Conservation (phyloP, 345 rosid genomes). For the Arabidopsis arenosa region DNA sequence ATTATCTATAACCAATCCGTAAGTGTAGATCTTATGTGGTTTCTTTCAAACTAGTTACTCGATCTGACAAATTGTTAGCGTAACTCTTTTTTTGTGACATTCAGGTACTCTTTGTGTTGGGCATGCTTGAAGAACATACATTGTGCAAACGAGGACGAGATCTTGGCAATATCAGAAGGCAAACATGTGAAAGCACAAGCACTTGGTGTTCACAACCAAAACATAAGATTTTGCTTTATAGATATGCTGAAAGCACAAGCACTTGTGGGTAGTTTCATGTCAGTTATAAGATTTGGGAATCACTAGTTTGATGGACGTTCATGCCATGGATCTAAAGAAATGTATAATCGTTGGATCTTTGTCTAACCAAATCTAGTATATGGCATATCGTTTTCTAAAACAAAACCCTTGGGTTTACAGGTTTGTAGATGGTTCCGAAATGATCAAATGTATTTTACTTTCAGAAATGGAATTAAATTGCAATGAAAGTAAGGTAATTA, state of each 20-base stretch:
- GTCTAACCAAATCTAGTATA: too few species aligned
- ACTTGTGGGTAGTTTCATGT: conserved; percentile 9
- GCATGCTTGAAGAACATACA: conserved; percentile 17
- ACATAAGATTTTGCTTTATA: conserved; percentile 6
- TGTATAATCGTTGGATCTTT: neutral
- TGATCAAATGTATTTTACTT: too few species aligned
- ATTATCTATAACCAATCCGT: conserved; percentile 23
- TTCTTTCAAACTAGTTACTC: conserved; percentile 19
- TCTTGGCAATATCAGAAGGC: conserved; percentile 9
- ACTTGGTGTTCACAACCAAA: conserved; percentile 1
- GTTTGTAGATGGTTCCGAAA: too few species aligned
- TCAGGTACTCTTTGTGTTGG: conserved; percentile 26
- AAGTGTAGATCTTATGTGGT: conserved; percentile 10
- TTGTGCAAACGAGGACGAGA: conserved; percentile 18
- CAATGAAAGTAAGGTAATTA: too few species aligned
- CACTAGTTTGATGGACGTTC: conserved; percentile 3
- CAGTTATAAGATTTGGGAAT: conserved; percentile 5
- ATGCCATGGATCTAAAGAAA: neutral
- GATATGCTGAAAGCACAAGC: neutral
- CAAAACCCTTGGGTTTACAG: too few species aligned
- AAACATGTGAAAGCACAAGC: conserved; percentile 4
- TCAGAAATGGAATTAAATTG: too few species aligned
- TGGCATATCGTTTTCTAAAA: too few species aligned
- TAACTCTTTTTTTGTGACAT: neutral
- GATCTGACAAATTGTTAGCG: conserved; percentile 1